phyloP scores from a whole-genome alignment of 306 rosid genomes.

The Sphenostylis stenocarpa region DNA sequence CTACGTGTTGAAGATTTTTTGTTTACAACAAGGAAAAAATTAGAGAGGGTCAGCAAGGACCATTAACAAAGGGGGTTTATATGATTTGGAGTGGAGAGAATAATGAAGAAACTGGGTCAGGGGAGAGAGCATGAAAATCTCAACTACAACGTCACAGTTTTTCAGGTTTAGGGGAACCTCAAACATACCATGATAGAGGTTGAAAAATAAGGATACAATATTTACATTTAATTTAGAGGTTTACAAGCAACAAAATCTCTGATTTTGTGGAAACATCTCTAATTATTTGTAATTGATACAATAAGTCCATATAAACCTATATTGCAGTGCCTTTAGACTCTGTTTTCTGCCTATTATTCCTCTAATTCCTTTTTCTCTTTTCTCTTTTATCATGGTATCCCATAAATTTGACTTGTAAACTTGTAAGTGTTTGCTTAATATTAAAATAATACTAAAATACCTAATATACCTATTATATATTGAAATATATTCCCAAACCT shows the following conservation, averaged over 20 bases:
- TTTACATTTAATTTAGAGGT: not conserved
- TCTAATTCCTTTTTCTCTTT: not conserved
- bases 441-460: too few relatives aligned
- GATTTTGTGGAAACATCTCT: not conserved
- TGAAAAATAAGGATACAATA: too few relatives aligned
- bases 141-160: not conserved
- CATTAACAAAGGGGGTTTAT: not conserved
- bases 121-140: not conserved
- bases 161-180: not conserved
- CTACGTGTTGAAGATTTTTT: constrained; percentile 9
- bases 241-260: not conserved
- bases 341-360: not conserved
- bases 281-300: too few relatives aligned
- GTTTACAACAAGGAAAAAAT: not conserved
- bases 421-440: too few relatives aligned
- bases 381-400: not conserved
- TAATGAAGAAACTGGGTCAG: not conserved
- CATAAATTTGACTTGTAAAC: too few relatives aligned
- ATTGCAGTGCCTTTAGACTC: not conserved
- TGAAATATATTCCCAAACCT: too few relatives aligned
- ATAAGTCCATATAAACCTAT: not conserved
- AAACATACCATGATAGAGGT: not conserved
- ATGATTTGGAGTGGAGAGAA: not conserved
- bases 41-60: not conserved
- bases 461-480: too few relatives aligned